Percentiles rank a stretch among this genome's conserved stretches.
phyloP scores from a whole-genome alignment of 805 yeast species.

The Myxozyma neglecta region DNA sequence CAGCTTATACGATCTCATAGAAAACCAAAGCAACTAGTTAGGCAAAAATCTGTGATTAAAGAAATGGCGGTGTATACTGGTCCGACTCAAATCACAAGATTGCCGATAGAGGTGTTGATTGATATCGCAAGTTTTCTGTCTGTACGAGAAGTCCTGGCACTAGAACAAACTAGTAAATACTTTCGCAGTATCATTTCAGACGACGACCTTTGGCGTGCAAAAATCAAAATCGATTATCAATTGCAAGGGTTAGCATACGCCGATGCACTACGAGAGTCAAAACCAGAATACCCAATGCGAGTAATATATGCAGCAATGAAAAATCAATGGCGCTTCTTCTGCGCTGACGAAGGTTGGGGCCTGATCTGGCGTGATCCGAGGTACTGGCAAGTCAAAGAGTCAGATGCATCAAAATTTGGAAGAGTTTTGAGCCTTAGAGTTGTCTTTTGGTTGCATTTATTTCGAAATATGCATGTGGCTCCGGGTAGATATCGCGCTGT shows the following conservation, averaged over 20 bases:
- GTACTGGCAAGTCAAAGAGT: conserved; percentile 10
- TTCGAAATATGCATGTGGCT: conserved; percentile 18
- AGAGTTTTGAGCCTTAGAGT: conserved; percentile 4
- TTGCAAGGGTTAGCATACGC: conserved; percentile 10
- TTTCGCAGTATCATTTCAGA: conserved; percentile 10
- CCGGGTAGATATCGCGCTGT: conserved; percentile 21
- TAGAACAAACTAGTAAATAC: conserved; percentile 5
- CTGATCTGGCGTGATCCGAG: conserved; percentile 23
- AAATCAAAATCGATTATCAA: conserved; percentile 8
- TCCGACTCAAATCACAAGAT: conserved; percentile 5
- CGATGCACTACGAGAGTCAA: not conserved
- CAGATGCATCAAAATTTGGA: conserved; percentile 16
- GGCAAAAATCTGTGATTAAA: not conserved
- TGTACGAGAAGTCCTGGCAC: conserved; percentile 5
- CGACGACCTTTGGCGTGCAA: conserved; percentile 25
- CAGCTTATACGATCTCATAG: not conserved
- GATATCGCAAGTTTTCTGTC: conserved; percentile 10
- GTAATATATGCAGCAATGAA: conserved; percentile 9
- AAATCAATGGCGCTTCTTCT: conserved; percentile 9
- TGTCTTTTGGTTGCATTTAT: conserved; percentile 29
- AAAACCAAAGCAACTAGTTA: not conserved
- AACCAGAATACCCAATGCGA: not conserved
- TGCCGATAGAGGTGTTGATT: conserved; percentile 24
- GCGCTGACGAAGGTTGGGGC: conserved; percentile 30
- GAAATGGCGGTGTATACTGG: not conserved